phyloP scores from a whole-genome alignment of 73 alveolate genomes.

The Stentor roeselii region DNA sequence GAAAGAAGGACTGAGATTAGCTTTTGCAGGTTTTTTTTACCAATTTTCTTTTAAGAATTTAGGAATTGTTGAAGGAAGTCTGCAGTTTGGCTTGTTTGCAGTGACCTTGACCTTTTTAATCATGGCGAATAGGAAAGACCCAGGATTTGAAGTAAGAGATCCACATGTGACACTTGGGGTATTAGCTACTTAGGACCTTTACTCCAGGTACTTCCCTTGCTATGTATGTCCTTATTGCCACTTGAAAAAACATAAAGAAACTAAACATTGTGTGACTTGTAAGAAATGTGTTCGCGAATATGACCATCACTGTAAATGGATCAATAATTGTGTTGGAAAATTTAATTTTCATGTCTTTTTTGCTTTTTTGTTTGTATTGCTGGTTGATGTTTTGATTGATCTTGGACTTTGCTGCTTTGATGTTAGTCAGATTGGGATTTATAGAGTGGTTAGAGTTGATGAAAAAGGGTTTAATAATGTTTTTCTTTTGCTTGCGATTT shows the following conservation, averaged over 20 bases:
- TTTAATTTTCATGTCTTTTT: conserved; percentile 74
- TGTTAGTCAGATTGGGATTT: too few species aligned
- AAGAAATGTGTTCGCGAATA: conserved; percentile 64
- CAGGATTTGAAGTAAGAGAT: not conserved
- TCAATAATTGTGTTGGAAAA: conserved; percentile 81
- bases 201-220: conserved; percentile 24
- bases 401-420: conserved; percentile 14
- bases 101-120: not conserved
- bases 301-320: conserved; percentile 92
- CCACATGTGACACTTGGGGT: not conserved
- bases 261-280: conserved; percentile 81
- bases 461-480: not conserved
- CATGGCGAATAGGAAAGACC: not conserved
- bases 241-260: conserved; percentile 57
- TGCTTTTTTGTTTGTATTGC: conserved; percentile 54
- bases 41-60: too few species aligned
- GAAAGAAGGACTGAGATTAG: not conserved
- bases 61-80: not conserved
- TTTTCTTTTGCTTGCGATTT: not conserved
- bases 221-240: conserved; percentile 75
- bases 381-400: conserved; percentile 41
- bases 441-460: not conserved
- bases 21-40: not conserved
- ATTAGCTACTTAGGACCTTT: not conserved
- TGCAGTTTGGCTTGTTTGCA: not conserved